Conservation (phyloP, 352 stramenopile species). For the Phytophthora pisi region DNA sequence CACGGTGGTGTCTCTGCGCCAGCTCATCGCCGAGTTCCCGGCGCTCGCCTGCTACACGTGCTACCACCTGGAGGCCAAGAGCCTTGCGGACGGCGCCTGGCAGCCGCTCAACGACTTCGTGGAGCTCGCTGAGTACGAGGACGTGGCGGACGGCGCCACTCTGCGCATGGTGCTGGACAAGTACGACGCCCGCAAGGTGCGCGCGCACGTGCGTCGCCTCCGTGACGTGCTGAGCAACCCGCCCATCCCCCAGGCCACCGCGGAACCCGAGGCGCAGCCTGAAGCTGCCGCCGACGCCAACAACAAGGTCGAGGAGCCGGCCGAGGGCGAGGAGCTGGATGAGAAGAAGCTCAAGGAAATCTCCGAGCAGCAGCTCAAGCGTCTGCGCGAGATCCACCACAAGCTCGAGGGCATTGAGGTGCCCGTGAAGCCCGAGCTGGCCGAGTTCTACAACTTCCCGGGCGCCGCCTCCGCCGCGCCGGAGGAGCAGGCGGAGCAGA, state of each 20-base stretch:
- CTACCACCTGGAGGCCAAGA: slow-evolving; percentile 78
- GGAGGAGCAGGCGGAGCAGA: slow-evolving; percentile 25
- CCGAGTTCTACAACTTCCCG: slow-evolving; percentile 73
- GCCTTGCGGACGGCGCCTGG: slow-evolving; percentile 35
- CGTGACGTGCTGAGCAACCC: slow-evolving; percentile 84
- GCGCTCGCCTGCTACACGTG: slow-evolving; percentile 85
- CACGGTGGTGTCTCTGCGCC: slow-evolving; percentile 82
- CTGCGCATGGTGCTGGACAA: slow-evolving; percentile 88
- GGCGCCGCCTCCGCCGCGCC: slow-evolving; percentile 1
- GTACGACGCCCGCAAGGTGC: slow-evolving; percentile 87
- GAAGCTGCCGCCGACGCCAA: slow-evolving; percentile 13
- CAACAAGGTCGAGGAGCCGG: slow-evolving; percentile 22
- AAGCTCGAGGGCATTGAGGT: slow-evolving; percentile 81
- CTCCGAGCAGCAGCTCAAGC: slow-evolving; percentile 81
- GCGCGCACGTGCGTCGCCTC: slow-evolving; percentile 81
- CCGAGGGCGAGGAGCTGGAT: slow-evolving; percentile 28
- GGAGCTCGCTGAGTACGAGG: slow-evolving; percentile 84
- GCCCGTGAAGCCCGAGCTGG: slow-evolving; percentile 64
- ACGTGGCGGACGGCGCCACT: slow-evolving; percentile 61
- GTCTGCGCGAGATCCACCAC: slow-evolving; percentile 80
- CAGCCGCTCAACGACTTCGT: slow-evolving; percentile 84
- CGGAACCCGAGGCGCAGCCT: slow-evolving; percentile 31
- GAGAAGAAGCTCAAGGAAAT: slow-evolving; percentile 77
- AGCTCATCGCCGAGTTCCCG: slow-evolving; percentile 86
- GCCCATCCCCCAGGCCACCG: slow-evolving; percentile 66